Base-by-base conservation (phyloP, 148 eudicot species). In the Cornus kousa region DNA sequence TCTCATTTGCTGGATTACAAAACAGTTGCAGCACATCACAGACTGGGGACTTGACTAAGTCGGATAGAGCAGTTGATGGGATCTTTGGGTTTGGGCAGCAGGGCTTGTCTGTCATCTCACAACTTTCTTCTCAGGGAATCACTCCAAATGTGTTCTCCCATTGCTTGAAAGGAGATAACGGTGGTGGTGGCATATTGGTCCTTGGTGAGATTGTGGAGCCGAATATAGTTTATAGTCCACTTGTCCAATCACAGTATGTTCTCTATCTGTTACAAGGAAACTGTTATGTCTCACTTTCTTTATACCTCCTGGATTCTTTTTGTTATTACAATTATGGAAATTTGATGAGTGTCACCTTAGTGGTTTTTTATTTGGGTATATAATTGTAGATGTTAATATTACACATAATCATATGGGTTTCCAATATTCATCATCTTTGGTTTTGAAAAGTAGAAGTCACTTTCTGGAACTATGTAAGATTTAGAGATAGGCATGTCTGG, bases 1-100 rank as follows among this genome's bases (percentile, higher is more conserved):
- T 5, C 48, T 20, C 33, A 22, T 53, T 71, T 62, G 48, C n/a
- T 79, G 67, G 19, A 65, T 68, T 72, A 28, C 72, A 72, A 46
- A 75, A 84, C 93, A 95, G 98, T 10, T 95, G 98, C 82, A 95
- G 98, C 82, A 88, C 87, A 50, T 70, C 94, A 57, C 94, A 89
- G 85, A 88, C 92, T 9, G 98, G 98, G 62, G 98, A 93, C 80
- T 87, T 95, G 82, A 91, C 92, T 35, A 95, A 95, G 84, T 76
- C 96, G 10, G 97, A 93, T 67, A 85, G 98, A 83, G 97, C 98
- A 35, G 96, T 95, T 81, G 98, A 95, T 84, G 98, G 98, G 70
- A 95, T 95, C 13, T 95, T 95, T 37, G 98, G 98, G 35, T 93
- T 95, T 75, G 98, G 98, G 23, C 98, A 93, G 89, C 97, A 95